A percentile compares a stretch with the other conserved stretches of the same genome.
Evolutionary conservation across 495 filamentous ascomycete genomes (phyloP).

Genomic region (Lindgomyces ingoldianus): DNA sequence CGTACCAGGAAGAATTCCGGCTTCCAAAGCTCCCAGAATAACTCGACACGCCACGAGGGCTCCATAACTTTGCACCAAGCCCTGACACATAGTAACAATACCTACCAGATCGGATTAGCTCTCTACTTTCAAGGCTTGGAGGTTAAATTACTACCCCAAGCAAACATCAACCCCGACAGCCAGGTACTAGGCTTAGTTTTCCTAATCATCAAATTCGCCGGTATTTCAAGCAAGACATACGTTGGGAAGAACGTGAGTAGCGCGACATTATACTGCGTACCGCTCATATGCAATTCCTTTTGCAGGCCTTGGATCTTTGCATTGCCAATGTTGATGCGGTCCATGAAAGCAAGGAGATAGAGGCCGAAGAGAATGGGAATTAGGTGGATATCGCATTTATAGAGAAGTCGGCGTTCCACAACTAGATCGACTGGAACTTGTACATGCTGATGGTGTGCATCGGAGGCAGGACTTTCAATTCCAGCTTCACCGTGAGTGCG

Average conservation of each 20-base stretch:
- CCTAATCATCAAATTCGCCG: conserved; percentile 68
- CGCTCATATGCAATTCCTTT: conserved; percentile 59
- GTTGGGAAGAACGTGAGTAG: conserved; percentile 58
- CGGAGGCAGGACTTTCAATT: too few species aligned
- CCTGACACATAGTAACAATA: conserved; percentile 26
- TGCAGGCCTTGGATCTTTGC: conserved; percentile 71
- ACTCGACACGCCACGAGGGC: conserved; percentile 27
- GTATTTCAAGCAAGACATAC: conserved; percentile 65
- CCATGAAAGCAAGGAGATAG: conserved; percentile 53
- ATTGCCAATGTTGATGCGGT: conserved; percentile 68
- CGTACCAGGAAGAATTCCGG: conserved; percentile 28
- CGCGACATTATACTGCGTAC: conserved; percentile 67
- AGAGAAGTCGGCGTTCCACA: conserved; percentile 35
- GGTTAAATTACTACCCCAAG: conserved; percentile 1
- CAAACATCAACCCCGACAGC: conserved; percentile 58
- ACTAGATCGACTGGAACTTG: conserved; percentile 25
- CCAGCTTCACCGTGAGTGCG: too few species aligned
- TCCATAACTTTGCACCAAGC: conserved; percentile 22
- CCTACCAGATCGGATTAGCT: conserved; percentile 1
- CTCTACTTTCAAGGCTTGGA: background rate
- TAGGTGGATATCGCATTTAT: conserved; percentile 40
- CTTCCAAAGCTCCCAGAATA: conserved; percentile 23
- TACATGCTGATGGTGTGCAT: too few species aligned
- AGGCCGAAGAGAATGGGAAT: conserved; percentile 50
- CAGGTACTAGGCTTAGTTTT: conserved; percentile 65